Percentiles rank a stretch among this genome's conserved stretches.
These are phyloP conservation scores for Crithidia mellificae DNA, from an alignment of 208 protist species.

Conservation along the genomic window DNA sequence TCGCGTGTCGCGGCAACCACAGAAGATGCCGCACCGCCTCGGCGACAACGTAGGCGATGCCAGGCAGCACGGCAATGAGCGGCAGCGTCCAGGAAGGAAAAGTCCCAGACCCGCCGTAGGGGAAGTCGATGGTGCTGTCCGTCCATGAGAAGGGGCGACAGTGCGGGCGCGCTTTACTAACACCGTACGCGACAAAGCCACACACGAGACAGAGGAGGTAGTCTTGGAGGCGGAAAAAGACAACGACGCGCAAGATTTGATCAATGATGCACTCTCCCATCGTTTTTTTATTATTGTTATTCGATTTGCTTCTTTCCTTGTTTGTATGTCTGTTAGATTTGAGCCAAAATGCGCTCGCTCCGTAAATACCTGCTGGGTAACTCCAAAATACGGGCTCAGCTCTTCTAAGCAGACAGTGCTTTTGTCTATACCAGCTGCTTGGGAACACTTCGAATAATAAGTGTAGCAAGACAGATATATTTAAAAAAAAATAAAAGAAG, in stretches of 20 bases:
- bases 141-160: constrained; percentile 61
- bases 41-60: constrained; percentile 34
- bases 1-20: neutral
- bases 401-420: no score
- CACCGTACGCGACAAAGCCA: constrained; percentile 19
- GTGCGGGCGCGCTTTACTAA: constrained; percentile 31
- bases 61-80: constrained; percentile 40
- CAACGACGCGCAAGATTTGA: constrained; percentile 5
- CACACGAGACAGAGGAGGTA: constrained; percentile 46
- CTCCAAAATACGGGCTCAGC: no score
- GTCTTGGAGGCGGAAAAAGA: constrained; percentile 44
- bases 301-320: neutral
- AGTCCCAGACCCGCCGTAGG: constrained; percentile 30
- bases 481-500: no score
- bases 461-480: no score
- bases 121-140: constrained; percentile 42
- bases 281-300: neutral
- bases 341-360: no score
- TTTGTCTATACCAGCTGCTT: no score
- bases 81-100: constrained; percentile 61
- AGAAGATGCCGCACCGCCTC: constrained; percentile 30
- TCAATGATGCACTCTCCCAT: constrained; percentile 13
- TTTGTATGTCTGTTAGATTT: no score
- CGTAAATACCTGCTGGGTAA: no score
- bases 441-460: no score